A percentile compares a stretch with the other conserved stretches of the same genome.
These are phyloP conservation scores for Neurospora sp. DNA, from an alignment of 495 filamentous ascomycete species.

Conservation along the genomic window DNA sequence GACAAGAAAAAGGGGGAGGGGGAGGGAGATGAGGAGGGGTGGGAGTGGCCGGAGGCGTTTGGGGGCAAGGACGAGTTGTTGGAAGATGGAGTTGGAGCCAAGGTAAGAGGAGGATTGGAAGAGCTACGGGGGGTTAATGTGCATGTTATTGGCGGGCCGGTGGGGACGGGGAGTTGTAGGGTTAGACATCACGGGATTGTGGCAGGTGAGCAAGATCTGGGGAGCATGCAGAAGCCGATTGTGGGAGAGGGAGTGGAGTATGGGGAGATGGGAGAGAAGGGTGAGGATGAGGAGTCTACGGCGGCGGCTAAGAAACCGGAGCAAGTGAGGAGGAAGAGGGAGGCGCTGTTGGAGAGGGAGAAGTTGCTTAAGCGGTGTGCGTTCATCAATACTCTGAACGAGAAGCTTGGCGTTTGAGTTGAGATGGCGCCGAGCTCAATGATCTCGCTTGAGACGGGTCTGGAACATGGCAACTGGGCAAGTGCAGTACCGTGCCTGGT, in stretches of 20 bases:
- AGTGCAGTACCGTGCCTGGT: neutral
- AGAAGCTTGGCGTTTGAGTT: conserved; percentile 11
- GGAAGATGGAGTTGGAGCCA: neutral
- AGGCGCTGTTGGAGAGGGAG: conserved; percentile 5
- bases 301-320: neutral
- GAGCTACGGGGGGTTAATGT: neutral
- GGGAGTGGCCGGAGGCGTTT: conserved; percentile 12
- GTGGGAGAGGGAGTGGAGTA: neutral
- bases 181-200: neutral
- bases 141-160: conserved; percentile 12
- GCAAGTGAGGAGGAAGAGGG: neutral
- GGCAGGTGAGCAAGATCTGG: neutral
- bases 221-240: neutral
- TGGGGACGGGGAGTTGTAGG: conserved; percentile 6
- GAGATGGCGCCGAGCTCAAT: neutral
- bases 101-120: neutral
- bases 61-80: neutral
- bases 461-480: neutral
- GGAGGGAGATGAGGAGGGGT: neutral
- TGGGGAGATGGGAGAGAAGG: neutral
- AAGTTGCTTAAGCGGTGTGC: conserved; percentile 11
- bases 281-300: neutral
- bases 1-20: neutral
- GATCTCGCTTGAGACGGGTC: neutral
- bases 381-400: conserved; percentile 11